Conservation (phyloP, 2,329 filamentous ascomycete species). For the Colletotrichum acutatum region DNA sequence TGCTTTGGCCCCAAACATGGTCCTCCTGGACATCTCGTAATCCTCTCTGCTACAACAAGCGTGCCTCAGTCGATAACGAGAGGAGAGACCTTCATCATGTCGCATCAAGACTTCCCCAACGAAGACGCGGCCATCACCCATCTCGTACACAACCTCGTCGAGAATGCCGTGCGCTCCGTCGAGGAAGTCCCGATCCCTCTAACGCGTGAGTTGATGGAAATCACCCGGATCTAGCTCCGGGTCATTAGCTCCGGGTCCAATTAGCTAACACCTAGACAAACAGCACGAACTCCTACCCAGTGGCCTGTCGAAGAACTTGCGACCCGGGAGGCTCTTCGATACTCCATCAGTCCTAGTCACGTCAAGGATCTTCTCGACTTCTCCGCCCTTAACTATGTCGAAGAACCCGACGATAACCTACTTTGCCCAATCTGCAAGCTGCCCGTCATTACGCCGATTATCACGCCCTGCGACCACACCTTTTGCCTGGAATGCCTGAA, state of each 20-base stretch:
- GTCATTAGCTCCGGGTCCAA: not conserved
- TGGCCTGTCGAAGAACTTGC: constrained; percentile 33
- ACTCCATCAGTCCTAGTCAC: constrained; percentile 15
- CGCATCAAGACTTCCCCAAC: constrained; percentile 17
- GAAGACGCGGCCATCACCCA: constrained; percentile 23
- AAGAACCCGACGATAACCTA: constrained; percentile 57
- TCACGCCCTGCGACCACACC: constrained; percentile 72
- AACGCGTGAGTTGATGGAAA: constrained; percentile 20
- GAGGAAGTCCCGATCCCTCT: constrained; percentile 23
- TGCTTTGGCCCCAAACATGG: not conserved
- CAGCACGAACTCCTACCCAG: constrained; percentile 27
- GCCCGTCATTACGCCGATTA: constrained; percentile 69
- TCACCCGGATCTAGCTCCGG: not conserved
- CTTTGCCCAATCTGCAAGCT: constrained; percentile 69
- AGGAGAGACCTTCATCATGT: constrained; percentile 13
- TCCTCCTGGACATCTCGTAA: not conserved
- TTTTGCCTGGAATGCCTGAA: constrained; percentile 70
- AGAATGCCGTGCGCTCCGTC: constrained; percentile 29
- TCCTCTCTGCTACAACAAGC: not conserved
- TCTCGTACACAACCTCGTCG: constrained; percentile 31
- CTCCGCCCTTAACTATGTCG: constrained; percentile 56
- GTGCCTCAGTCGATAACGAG: not conserved
- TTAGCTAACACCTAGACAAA: not conserved
- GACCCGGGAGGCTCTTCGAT: constrained; percentile 23
- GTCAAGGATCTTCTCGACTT: constrained; percentile 50